Evolutionary conservation across 2,329 filamentous ascomycete species (phyloP).

Genomic region (Cercospora beticola): DNA sequence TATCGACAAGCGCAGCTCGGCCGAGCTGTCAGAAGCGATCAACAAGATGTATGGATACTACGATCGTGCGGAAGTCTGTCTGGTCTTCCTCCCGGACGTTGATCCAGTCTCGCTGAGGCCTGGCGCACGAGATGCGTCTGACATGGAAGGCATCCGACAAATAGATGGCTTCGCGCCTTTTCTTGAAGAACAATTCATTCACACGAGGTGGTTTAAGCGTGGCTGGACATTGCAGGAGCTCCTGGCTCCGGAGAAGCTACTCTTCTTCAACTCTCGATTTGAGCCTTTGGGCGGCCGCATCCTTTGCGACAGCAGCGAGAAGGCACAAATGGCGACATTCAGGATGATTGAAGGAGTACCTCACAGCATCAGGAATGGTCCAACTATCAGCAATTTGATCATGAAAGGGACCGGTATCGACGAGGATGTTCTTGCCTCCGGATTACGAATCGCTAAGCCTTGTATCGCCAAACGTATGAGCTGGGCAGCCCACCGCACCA

Average conservation of each 20-base stretch:
- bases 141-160: background rate
- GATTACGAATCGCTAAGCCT: background rate
- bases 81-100: slow-evolving; percentile 21
- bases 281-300: background rate
- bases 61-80: slow-evolving; percentile 21
- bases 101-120: background rate
- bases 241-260: slow-evolving; percentile 10
- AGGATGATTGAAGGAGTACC: background rate
- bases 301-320: background rate
- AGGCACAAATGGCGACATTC: background rate
- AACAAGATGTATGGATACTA: slow-evolving; percentile 29
- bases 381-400: slow-evolving; percentile 10
- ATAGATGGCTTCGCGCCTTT: background rate
- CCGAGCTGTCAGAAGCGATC: slow-evolving; percentile 25
- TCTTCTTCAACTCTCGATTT: slow-evolving; percentile 13
- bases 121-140: background rate
- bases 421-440: background rate
- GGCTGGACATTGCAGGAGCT: slow-evolving; percentile 27
- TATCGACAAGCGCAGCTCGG: slow-evolving; percentile 25
- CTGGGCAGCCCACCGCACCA: slow-evolving; percentile 22
- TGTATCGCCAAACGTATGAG: slow-evolving; percentile 16
- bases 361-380: background rate
- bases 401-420: slow-evolving; percentile 13
- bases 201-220: slow-evolving; percentile 18
- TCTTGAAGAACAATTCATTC: background rate